Percentiles rank a stretch among this genome's conserved stretches.
phyloP scores from a whole-genome alignment of 2,329 filamentous ascomycete species.

The Aspergillus bombycis region DNA sequence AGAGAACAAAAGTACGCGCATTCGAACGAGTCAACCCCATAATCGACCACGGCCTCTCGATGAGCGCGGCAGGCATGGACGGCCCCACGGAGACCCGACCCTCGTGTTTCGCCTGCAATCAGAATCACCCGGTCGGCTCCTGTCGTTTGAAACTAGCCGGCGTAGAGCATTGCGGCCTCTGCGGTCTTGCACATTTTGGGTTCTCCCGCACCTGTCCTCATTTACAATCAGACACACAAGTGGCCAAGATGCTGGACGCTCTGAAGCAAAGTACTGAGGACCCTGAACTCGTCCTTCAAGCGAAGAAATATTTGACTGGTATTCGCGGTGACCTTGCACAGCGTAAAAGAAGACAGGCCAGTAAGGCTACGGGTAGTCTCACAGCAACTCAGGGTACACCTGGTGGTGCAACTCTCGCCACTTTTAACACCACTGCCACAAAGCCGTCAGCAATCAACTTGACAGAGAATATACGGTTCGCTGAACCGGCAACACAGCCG shows the following conservation, averaged over 20 bases:
- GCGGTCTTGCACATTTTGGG: conserved; percentile 65
- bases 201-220: conserved; percentile 62
- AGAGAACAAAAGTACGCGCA: conserved; percentile 32
- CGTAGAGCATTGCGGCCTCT: conserved; percentile 65
- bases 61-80: conserved; percentile 19
- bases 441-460: not conserved
- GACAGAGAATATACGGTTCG: not conserved
- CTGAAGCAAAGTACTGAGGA: conserved; percentile 63
- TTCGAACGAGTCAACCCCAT: conserved; percentile 43
- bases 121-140: conserved; percentile 58
- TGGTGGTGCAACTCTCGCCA: conserved; percentile 1
- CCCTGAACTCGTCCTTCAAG: conserved; percentile 55
- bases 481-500: not conserved
- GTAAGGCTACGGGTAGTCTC: conserved; percentile 18
- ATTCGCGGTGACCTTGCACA: conserved; percentile 60
- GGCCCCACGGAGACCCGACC: conserved; percentile 19
- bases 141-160: conserved; percentile 65
- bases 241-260: conserved; percentile 66
- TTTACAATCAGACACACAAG: conserved; percentile 64
- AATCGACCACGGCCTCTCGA: conserved; percentile 1
- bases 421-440: not conserved
- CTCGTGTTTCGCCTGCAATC: conserved; percentile 58
- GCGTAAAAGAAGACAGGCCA: conserved; percentile 46
- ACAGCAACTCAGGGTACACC: not conserved
- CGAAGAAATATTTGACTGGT: conserved; percentile 60